Evolutionary conservation across 768 basidiomycete genomes (phyloP), one percentile per base, ranked within the genome.

Genomic region (Termitomyces sp.): DNA sequence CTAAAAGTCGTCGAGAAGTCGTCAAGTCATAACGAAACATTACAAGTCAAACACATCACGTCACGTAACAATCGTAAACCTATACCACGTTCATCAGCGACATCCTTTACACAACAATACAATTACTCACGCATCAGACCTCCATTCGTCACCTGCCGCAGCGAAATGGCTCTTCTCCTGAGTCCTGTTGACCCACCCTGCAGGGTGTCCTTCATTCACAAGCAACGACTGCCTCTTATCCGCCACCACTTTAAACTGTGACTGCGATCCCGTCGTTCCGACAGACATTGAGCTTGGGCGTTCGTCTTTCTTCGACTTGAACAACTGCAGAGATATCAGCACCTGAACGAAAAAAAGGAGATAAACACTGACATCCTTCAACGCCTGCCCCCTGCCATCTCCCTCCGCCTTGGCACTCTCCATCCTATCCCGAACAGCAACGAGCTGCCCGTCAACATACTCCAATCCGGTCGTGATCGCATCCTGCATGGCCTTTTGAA

Each of bases 371-470:
- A 87, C 84, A 55, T 85, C 80, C 68, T 84, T 84, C 58, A 94
- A 67, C 5, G 79, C 84, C 54, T 89, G 78, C 15, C 65, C 65
- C 52, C 73, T 61, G 27, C 67, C 73, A 36, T 72, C 69, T 0
- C 70, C 75, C 5, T 68, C 73, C 16, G 36, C 65, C 67, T 74
- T 75, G 22, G 75, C 91, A 63, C 83, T 83, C 49, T 84, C 79
- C 85, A 93, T 85, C 39, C 84, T 77, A 60, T 92, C 87, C n/a
- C 91, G 77, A 47, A 98, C 92, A n/a, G 82, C 79, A 24, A 93
- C 89, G 20, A 98, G 83, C 75, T 95, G 93, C 16, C 88, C 89
- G 66, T 98, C 94, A 44, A 94, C 76, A 64, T 94, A 91, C 71
- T 93, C 93, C 61, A 98, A 75, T 0, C 86, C 93, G 16, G 91